Evolutionary conservation across 176 grass and related monocot genomes (phyloP).

Genomic region (Oryza australiensis): DNA sequence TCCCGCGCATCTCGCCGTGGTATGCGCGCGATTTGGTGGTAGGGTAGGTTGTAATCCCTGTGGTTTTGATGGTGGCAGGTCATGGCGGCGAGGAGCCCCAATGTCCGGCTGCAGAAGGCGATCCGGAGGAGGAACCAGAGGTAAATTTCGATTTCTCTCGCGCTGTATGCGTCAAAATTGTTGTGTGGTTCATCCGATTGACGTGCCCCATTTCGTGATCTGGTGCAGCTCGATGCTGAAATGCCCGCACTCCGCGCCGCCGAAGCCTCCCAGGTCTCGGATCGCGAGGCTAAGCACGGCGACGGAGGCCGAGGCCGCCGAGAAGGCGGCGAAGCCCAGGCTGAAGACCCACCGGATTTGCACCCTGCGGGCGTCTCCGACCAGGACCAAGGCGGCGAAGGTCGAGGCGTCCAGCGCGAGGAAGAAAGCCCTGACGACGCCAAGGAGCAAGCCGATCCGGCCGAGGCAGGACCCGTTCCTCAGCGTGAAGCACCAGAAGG

Average conservation of each 20-base stretch:
- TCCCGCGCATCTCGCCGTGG: not conserved
- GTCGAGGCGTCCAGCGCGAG: slow-evolving; percentile 24
- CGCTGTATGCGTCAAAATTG: not conserved
- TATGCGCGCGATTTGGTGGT: not conserved
- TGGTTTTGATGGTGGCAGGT: slow-evolving; percentile 43
- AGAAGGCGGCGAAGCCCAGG: slow-evolving; percentile 45
- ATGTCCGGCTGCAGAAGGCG: slow-evolving; percentile 58
- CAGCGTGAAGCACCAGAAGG: slow-evolving; percentile 50
- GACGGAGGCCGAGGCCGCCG: slow-evolving; percentile 35
- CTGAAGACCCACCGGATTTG: slow-evolving; percentile 51
- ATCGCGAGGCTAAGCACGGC: slow-evolving; percentile 59
- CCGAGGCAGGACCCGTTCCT: slow-evolving; percentile 47
- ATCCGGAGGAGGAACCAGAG: slow-evolving; percentile 38
- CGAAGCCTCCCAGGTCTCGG: slow-evolving; percentile 57
- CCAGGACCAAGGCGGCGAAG: slow-evolving; percentile 32
- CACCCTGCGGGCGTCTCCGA: slow-evolving; percentile 37
- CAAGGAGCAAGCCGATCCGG: slow-evolving; percentile 33
- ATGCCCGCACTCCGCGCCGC: slow-evolving; percentile 73
- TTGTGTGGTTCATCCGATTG: not conserved
- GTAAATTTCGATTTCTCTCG: not conserved
- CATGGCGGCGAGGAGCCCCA: slow-evolving; percentile 92
- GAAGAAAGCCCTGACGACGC: slow-evolving; percentile 55
- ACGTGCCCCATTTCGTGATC: not conserved
- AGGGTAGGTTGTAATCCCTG: not conserved
- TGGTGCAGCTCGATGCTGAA: slow-evolving; percentile 61